A percentile compares a stretch with the other conserved stretches of the same genome.
These are phyloP conservation scores for Truncatella angustata DNA, from an alignment of 2,329 filamentous ascomycete species.

Conservation along the genomic window DNA sequence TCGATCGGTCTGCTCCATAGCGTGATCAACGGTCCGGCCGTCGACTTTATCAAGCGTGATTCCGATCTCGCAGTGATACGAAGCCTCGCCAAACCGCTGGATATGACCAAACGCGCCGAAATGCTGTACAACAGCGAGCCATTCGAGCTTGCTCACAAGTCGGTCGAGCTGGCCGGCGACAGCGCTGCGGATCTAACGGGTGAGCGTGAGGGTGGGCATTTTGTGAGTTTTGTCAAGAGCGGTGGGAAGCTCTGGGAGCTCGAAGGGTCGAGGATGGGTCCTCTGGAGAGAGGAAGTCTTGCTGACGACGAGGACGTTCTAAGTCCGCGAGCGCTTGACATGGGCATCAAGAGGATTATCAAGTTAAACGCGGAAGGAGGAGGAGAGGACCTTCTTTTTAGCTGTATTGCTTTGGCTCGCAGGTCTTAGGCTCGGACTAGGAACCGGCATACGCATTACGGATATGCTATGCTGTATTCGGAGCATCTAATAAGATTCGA, in stretches of 20 bases:
- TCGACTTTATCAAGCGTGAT: constrained; percentile 48
- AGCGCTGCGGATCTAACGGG: constrained; percentile 62
- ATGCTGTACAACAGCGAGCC: constrained; percentile 69
- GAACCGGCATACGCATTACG: no score
- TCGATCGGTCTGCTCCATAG: constrained; percentile 75
- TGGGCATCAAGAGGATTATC: constrained; percentile 49
- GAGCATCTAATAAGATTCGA: no score
- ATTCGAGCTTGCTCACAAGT: constrained; percentile 71
- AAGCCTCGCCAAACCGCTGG: constrained; percentile 59
- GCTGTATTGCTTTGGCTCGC: constrained; percentile 35
- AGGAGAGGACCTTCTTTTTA: constrained; percentile 33
- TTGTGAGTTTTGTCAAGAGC: constrained; percentile 75
- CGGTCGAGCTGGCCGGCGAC: constrained; percentile 67
- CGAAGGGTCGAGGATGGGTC: constrained; percentile 72
- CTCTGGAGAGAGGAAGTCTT: constrained; percentile 62
- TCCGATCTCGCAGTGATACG: constrained; percentile 60
- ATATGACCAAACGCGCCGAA: constrained; percentile 60
- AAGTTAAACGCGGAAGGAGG: constrained; percentile 32
- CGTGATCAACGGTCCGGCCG: constrained; percentile 65
- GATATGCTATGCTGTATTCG: no score
- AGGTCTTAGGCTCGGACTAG: constrained; percentile 12
- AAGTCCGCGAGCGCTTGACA: constrained; percentile 65
- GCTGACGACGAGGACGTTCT: constrained; percentile 58
- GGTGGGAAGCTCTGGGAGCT: constrained; percentile 73
- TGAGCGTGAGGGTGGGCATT: constrained; percentile 68